These are phyloP conservation scores for Cadophora sp. DNA, from an alignment of 2,329 filamentous ascomycete species.

Conservation along the genomic window DNA sequence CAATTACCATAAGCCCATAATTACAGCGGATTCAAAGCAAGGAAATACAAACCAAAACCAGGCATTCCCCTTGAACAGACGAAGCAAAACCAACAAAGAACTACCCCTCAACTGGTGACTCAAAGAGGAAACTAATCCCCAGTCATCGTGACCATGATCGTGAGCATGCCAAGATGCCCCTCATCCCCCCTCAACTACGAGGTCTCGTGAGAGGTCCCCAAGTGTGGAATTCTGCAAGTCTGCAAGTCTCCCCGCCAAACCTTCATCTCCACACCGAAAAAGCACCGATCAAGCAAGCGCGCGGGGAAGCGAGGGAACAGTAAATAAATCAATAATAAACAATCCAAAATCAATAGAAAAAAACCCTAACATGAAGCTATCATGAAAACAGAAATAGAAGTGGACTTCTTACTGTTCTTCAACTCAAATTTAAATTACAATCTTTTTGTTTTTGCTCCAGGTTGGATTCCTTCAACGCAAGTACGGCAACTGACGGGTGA, in stretches of 20 bases:
- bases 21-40: too few species aligned
- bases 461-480: neutral
- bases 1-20: too few species aligned
- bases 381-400: neutral
- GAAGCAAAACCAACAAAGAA: neutral
- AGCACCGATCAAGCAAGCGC: slow-evolving; percentile 11
- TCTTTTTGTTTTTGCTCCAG: too few species aligned
- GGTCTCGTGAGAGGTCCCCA: neutral
- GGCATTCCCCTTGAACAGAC: too few species aligned
- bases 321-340: neutral
- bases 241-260: slow-evolving; percentile 7
- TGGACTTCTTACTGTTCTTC: too few species aligned
- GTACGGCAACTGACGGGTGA: slow-evolving; percentile 11
- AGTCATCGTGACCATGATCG: neutral
- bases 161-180: neutral
- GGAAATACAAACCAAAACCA: too few species aligned
- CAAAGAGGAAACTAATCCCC: neutral
- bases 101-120: neutral
- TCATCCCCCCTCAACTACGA: neutral
- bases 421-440: too few species aligned
- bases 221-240: neutral
- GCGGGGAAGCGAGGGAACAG: slow-evolving; percentile 3
- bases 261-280: slow-evolving; percentile 8
- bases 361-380: neutral
- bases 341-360: neutral